Percentiles rank a stretch among this genome's conserved stretches.
These are phyloP conservation scores for Ceratocystis albifundus DNA, from an alignment of 2,329 filamentous ascomycete genomes.

Conservation along the genomic window DNA sequence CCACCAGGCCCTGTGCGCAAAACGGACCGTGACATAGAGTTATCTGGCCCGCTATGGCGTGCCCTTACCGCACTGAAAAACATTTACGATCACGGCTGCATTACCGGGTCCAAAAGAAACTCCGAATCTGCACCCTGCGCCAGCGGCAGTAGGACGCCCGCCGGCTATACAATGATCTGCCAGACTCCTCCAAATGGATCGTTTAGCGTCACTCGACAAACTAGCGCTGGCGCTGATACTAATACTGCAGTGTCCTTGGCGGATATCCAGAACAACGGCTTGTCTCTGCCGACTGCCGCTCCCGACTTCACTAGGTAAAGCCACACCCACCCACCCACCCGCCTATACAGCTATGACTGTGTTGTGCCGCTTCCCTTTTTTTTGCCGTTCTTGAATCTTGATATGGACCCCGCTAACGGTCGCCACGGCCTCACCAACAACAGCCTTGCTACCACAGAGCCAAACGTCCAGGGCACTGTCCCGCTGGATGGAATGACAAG, in stretches of 20 bases:
- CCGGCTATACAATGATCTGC: conserved; percentile 27
- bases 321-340: conserved; percentile 7
- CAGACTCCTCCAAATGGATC: conserved; percentile 24
- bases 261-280: conserved; percentile 48
- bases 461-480: conserved; percentile 24
- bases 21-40: conserved; percentile 49
- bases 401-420: conserved; percentile 21
- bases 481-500: conserved; percentile 37
- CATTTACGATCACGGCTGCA: conserved; percentile 54
- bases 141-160: conserved; percentile 37
- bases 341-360: background rate
- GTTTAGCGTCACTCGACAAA: conserved; percentile 15
- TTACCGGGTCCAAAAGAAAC: conserved; percentile 44
- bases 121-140: conserved; percentile 36
- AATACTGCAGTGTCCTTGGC: conserved; percentile 54
- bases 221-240: conserved; percentile 36
- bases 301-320: conserved; percentile 37
- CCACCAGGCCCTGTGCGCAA: conserved; percentile 40
- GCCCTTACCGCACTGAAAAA: conserved; percentile 51
- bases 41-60: conserved; percentile 49
- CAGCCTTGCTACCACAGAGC: conserved; percentile 21
- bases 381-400: conserved; percentile 5
- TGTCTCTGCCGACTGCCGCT: conserved; percentile 28
- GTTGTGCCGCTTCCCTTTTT: background rate
- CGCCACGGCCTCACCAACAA: conserved; percentile 1